Evolutionary conservation across 2,329 filamentous ascomycete species (phyloP).

Genomic region (Hymenoscyphus albidus): DNA sequence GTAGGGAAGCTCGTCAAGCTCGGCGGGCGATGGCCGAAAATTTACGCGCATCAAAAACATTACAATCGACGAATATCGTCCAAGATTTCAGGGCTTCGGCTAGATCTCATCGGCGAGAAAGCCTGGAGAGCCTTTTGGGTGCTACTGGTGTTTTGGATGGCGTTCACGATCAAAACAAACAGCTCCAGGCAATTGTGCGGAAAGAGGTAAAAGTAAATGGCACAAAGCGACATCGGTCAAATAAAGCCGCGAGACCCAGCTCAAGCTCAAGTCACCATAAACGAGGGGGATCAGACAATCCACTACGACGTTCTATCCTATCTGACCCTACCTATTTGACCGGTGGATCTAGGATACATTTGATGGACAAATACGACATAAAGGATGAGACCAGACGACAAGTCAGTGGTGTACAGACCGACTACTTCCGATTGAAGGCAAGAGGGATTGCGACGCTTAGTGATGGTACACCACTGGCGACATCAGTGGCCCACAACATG

Average conservation of each 20-base stretch:
- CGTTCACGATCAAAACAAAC: constrained; percentile 22
- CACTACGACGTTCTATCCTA: constrained; percentile 29
- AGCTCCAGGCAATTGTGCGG: constrained; percentile 23
- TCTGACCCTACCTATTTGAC: constrained; percentile 32
- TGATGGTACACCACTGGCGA: constrained; percentile 32
- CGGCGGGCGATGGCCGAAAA: constrained; percentile 31
- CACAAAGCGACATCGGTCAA: constrained; percentile 24
- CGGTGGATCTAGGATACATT: constrained; percentile 33
- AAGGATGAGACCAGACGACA: constrained; percentile 26
- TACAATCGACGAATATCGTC: constrained; percentile 29
- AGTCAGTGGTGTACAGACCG: constrained; percentile 34
- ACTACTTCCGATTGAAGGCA: constrained; percentile 37
- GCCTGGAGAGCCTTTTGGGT: constrained; percentile 29
- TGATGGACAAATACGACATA: constrained; percentile 24
- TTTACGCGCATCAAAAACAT: constrained; percentile 25
- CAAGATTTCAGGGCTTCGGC: constrained; percentile 33
- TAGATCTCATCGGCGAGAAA: constrained; percentile 19
- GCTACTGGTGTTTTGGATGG: constrained; percentile 28
- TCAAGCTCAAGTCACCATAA: constrained; percentile 23
- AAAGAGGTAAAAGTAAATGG: constrained; percentile 8
- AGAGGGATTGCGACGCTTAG: constrained; percentile 34
- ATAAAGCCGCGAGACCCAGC: constrained; percentile 16
- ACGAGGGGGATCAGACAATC: constrained; percentile 26
- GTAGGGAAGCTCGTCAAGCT: constrained; percentile 30
- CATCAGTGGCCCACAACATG: constrained; percentile 27